A percentile compares a stretch with the other conserved stretches of the same genome.
phyloP scores from a whole-genome alignment of 371 early-diverging fungal genomes.

The Mucor racemosus region DNA sequence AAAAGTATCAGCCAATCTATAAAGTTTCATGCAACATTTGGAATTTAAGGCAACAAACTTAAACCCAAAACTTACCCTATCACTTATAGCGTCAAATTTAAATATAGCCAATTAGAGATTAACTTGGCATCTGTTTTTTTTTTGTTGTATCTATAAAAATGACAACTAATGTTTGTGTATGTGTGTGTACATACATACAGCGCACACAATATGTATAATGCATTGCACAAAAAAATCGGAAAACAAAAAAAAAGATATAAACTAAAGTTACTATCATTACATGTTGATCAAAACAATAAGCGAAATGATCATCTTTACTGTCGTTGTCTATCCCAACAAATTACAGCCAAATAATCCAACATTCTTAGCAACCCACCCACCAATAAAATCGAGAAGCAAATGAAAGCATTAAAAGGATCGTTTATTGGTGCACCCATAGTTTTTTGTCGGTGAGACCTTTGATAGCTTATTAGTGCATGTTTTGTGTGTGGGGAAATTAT shows the following conservation, averaged over 20 bases:
- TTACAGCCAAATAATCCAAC: neutral
- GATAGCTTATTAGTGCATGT: constrained; percentile 2
- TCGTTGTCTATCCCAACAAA: neutral
- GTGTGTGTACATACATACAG: neutral
- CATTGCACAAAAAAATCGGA: neutral
- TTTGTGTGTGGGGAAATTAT: constrained; percentile 2
- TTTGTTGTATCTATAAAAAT: neutral
- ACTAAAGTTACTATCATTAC: neutral
- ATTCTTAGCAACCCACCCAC: neutral
- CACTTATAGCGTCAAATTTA: neutral
- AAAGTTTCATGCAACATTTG: neutral
- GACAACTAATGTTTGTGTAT: neutral
- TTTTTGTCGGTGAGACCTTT: neutral
- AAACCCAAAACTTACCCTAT: neutral
- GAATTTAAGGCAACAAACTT: neutral
- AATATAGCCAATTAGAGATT: neutral
- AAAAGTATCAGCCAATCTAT: too few relatives aligned
- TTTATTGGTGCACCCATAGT: neutral
- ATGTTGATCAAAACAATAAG: neutral
- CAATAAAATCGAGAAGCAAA: neutral
- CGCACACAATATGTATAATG: neutral
- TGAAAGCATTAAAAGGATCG: neutral
- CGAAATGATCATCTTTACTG: neutral
- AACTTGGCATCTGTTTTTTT: neutral
- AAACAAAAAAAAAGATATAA: neutral